Percentiles rank a stretch among this genome's conserved stretches.
Conservation (phyloP, 306 rosid genomes). For the Acacia acuminata region DNA sequence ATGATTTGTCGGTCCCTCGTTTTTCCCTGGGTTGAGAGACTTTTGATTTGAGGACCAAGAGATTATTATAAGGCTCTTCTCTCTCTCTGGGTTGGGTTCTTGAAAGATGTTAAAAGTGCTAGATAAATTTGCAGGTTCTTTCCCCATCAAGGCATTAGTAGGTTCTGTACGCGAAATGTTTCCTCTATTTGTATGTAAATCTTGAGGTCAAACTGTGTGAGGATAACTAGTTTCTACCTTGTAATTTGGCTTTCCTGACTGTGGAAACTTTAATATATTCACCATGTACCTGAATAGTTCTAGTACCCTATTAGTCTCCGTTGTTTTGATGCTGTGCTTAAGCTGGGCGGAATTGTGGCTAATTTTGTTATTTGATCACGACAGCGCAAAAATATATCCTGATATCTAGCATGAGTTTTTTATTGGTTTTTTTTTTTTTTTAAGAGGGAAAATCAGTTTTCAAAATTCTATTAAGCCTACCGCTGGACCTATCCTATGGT, state of each 20-base stretch:
- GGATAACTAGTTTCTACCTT: slow-evolving; percentile 35
- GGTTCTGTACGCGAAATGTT: slow-evolving; percentile 15
- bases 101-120: slow-evolving; percentile 21
- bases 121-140: slow-evolving; percentile 41
- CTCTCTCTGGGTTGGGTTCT: slow-evolving; percentile 9
- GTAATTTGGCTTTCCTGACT: slow-evolving; percentile 32
- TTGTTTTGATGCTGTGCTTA: background rate
- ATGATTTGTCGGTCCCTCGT: slow-evolving; percentile 26
- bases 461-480: background rate
- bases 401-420: background rate
- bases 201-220: slow-evolving; percentile 24
- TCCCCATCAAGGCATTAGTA: background rate
- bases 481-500: background rate
- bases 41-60: background rate
- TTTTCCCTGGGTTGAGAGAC: slow-evolving; percentile 32
- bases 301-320: background rate
- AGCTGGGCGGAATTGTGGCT: background rate
- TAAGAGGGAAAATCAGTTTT: background rate
- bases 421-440: background rate
- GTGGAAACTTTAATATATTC: slow-evolving; percentile 11
- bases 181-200: slow-evolving; percentile 27
- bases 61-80: background rate
- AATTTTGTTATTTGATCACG: slow-evolving; percentile 2
- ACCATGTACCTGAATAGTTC: slow-evolving; percentile 7
- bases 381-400: background rate